Base-by-base conservation (phyloP, 257 asterid species). In the Nicotiana otophora region DNA sequence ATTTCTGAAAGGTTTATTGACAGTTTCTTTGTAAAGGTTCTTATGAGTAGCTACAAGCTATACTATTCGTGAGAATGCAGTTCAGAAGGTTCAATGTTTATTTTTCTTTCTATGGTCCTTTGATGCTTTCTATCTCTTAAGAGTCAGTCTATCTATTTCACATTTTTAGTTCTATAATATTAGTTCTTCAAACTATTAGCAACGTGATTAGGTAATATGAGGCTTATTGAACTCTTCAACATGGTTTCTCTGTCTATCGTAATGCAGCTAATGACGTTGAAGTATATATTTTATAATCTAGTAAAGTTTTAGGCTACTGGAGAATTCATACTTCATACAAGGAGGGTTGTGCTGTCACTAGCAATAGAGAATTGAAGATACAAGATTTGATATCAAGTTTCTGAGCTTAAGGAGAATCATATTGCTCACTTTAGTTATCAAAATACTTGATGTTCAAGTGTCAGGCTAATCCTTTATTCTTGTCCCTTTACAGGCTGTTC, bases 401-500 rank as follows among this genome's bases (percentile, higher is more conserved):
- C 77, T 68, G 55, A 68, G 28, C 77, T 34, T 34, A 68, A 36
- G 15, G 55, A 68, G 2, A 69, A 69, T 34, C 31, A 19, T 39
- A 36, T 58, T 30, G 11, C 66, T 57, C 31, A 31, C 20, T 0
- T 17, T 39, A 5, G 61, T n/a, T 36, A 30, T 66, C 33, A 5
- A 39, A 57, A 11, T 36, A 0, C 15, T 39, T 39, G 36, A 23
- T 19, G 15, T 8, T 42, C 14, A 4, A 42, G 54, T 75, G 30
- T 64, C 8, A 28, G 17, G 30, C 88, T 88, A 83, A 86, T 66
- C 34, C 23, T 15, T 23, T 51, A 16, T 31, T 75, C 61, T 46
- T 23, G 60, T 70, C n/a, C 0, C 78, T 42, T 0, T 57, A 14
- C 93, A 94, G 99, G 98, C 94, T 0, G 93, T 93, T 68, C 92